These are phyloP conservation scores for Coelastrella sp. DNA, from an alignment of 139 green algal genomes.

Conservation along the genomic window DNA sequence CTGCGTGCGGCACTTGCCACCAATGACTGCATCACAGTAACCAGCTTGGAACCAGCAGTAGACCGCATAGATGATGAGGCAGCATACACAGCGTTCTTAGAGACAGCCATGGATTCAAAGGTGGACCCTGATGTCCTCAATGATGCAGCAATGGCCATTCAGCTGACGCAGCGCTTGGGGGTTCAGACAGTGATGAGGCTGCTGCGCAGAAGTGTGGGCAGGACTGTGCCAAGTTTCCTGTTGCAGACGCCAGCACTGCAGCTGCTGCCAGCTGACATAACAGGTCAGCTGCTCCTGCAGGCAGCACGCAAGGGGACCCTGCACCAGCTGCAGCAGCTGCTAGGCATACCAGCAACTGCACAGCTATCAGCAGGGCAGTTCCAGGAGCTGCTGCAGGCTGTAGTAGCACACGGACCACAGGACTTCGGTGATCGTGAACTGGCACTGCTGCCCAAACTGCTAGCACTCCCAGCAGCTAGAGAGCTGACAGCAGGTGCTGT, in stretches of 20 bases:
- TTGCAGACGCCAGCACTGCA: neutral
- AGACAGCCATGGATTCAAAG: neutral
- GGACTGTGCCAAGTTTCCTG: neutral
- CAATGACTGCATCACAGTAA: neutral
- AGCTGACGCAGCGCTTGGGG: neutral
- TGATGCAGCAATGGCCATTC: neutral
- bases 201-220: neutral
- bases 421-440: neutral
- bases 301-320: neutral
- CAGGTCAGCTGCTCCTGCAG: neutral
- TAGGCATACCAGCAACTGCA: neutral
- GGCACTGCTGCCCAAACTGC: neutral
- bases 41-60: neutral
- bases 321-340: neutral
- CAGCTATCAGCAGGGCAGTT: neutral
- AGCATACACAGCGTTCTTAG: neutral
- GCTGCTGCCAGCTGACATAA: neutral
- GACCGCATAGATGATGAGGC: neutral
- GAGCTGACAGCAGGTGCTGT: neutral
- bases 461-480: neutral
- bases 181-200: neutral
- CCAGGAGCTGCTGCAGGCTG: neutral
- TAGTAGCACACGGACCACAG: neutral
- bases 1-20: neutral
- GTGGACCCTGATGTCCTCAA: neutral